phyloP scores from a whole-genome alignment of 2,329 filamentous ascomycete species.

The Fusarium praegraminearum region DNA sequence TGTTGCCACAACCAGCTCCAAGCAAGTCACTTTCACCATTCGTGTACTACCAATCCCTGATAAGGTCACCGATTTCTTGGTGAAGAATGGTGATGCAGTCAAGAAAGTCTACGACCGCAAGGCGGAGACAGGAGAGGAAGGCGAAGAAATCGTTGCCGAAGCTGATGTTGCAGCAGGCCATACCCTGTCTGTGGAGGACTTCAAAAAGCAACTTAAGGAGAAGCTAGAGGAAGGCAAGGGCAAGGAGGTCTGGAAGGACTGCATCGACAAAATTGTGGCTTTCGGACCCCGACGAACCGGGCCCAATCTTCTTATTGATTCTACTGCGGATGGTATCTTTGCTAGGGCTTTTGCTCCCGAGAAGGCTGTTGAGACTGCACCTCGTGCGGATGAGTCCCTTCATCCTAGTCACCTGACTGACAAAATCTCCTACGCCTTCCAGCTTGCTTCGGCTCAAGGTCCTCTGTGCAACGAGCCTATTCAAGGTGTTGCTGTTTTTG shows the following conservation, averaged over 20 bases:
- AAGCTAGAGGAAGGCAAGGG: constrained; percentile 79
- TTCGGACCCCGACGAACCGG: constrained; percentile 90
- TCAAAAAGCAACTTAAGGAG: constrained; percentile 77
- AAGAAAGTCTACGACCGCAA: constrained; percentile 82
- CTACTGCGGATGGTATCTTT: constrained; percentile 77
- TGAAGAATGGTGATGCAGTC: constrained; percentile 82
- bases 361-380: constrained; percentile 50
- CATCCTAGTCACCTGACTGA: constrained; percentile 80
- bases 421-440: constrained; percentile 94
- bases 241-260: constrained; percentile 78
- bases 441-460: constrained; percentile 88
- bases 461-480: constrained; percentile 93
- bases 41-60: constrained; percentile 82
- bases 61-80: constrained; percentile 84
- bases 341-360: constrained; percentile 72
- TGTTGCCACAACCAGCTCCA: constrained; percentile 81
- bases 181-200: constrained; percentile 77
- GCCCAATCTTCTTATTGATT: constrained; percentile 90
- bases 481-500: constrained; percentile 90
- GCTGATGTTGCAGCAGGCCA: constrained; percentile 70
- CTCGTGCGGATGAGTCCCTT: constrained; percentile 62
- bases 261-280: constrained; percentile 84
- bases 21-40: constrained; percentile 82
- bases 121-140: constrained; percentile 53
- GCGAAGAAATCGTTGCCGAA: constrained; percentile 63